Base-by-base conservation (phyloP, 1,284 basidiomycete species). In the Ceratorhiza oryzae-sativae region DNA sequence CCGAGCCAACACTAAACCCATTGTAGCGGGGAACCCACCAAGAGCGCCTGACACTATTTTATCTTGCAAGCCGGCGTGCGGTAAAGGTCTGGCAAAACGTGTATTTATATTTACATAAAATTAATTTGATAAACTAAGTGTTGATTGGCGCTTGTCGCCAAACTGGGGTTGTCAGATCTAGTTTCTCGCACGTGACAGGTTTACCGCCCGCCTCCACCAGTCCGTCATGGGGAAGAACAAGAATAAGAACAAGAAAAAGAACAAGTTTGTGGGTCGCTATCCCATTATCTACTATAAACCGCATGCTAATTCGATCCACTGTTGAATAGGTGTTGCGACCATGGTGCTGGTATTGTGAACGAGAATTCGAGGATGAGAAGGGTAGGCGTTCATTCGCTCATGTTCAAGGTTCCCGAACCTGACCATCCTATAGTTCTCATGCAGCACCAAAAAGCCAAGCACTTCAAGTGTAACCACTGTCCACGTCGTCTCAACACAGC, bases 331-430 rank as follows among this genome's bases (percentile, higher is more conserved):
- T 94, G 73, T 87, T 95, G 77, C 90, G 92, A 48, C 94, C 94
- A 20, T 96, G 94, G 94, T 97, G 94, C 83, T 98, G 95, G 97
- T 98, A 98, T 81, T 98, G 96, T 85, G 97, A 99, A 83, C 90
- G 95, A 80, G 97, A 97, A 82, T 98, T 97, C 78, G 95, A 97
- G 81, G 95, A 97, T 87, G 95, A 96, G 81, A 97, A 97, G 83
- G 94, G 94, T 93, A 45, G 51, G 75, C 27, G 78, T 75, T 65
- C 46, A 30, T 56, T 20, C 5, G 73, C 51, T 30, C 15, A 71
- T 48, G 25, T 32, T 53, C 20, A 46, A 51, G 34, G 15, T 45
- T 53, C 30, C 42, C 51, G 18, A 48, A 25, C 72, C 76, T 56
- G 73, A 42, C 9, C 23, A 34, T 36, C 72, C 46, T 73, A 5